phyloP scores from a whole-genome alignment of 768 basidiomycete species.

The Clitopilus hobsonii region DNA sequence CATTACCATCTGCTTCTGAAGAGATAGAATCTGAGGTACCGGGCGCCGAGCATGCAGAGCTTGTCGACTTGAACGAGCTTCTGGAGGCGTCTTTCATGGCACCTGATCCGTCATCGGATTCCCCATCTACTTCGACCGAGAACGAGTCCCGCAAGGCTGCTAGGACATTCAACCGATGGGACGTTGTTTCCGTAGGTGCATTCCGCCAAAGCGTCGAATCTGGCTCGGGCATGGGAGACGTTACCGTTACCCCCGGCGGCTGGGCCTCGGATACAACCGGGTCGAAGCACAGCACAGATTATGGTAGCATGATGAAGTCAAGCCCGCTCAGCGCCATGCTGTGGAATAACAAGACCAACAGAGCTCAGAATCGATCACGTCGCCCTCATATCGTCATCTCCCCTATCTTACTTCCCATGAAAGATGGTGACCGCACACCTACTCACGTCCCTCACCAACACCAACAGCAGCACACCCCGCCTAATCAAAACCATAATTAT shows the following conservation, averaged over 20 bases:
- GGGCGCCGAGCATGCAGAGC: constrained; percentile 39
- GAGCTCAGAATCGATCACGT: constrained; percentile 21
- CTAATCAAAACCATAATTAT: constrained; percentile 29
- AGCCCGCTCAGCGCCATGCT: constrained; percentile 55
- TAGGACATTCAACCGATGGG: constrained; percentile 64
- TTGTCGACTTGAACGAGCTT: constrained; percentile 70
- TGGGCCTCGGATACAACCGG: constrained; percentile 32
- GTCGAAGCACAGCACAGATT: constrained; percentile 28
- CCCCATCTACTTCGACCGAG: constrained; percentile 22
- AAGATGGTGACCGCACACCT: constrained; percentile 51
- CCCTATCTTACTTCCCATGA: constrained; percentile 47
- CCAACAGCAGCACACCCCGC: constrained; percentile 25
- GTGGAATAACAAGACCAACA: constrained; percentile 36
- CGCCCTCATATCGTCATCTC: constrained; percentile 36
- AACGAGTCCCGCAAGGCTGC: constrained; percentile 36
- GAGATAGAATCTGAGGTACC: constrained; percentile 20
- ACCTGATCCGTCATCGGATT: constrained; percentile 39
- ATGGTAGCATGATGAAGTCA: constrained; percentile 46
- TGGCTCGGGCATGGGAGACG: constrained; percentile 9
- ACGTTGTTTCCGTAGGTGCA: constrained; percentile 65
- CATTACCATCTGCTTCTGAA: constrained; percentile 6
- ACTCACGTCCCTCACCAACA: constrained; percentile 30
- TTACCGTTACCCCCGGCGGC: constrained; percentile 16
- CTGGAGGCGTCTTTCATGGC: constrained; percentile 71
- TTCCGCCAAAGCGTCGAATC: constrained; percentile 60